Conservation (phyloP, 768 basidiomycete genomes). For the Baorangia bicolor region DNA sequence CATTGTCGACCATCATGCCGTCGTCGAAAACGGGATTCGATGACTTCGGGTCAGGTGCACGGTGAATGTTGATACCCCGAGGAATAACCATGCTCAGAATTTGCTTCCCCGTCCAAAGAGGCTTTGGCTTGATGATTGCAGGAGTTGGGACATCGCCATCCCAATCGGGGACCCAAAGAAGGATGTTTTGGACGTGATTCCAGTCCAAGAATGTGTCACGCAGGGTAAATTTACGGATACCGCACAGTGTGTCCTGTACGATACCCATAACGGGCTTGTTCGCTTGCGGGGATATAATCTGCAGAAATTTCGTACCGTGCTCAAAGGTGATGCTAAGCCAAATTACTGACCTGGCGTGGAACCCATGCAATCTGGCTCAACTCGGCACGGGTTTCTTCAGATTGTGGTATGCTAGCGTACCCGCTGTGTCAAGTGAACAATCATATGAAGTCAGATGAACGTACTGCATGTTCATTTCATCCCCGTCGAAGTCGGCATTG, state of each 20-base stretch:
- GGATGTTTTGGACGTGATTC: conserved; percentile 94
- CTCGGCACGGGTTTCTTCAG: conserved; percentile 97
- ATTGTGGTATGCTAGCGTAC: conserved; percentile 83
- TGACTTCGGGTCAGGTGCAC: conserved; percentile 75
- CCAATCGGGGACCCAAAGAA: conserved; percentile 98
- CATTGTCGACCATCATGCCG: conserved; percentile 95
- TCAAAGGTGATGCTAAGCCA: background rate
- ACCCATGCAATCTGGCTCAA: conserved; percentile 99
- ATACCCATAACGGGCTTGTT: conserved; percentile 99
- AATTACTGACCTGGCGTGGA: conserved; percentile 73
- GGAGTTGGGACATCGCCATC: conserved; percentile 91
- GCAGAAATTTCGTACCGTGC: background rate
- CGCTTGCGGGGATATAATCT: conserved; percentile 99
- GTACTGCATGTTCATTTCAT: conserved; percentile 99
- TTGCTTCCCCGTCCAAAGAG: conserved; percentile 98
- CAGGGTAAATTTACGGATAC: conserved; percentile 94
- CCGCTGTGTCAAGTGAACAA: conserved; percentile 7
- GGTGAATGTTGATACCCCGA: conserved; percentile 90
- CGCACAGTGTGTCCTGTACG: conserved; percentile 97
- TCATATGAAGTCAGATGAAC: conserved; percentile 34
- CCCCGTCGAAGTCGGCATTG: conserved; percentile 99
- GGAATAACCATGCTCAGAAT: conserved; percentile 90
- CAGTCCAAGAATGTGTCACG: conserved; percentile 96
- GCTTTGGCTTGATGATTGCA: conserved; percentile 94
- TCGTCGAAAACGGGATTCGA: conserved; percentile 86